Conservation (phyloP, 306 rosid species). For the Vachellia collinsii region DNA sequence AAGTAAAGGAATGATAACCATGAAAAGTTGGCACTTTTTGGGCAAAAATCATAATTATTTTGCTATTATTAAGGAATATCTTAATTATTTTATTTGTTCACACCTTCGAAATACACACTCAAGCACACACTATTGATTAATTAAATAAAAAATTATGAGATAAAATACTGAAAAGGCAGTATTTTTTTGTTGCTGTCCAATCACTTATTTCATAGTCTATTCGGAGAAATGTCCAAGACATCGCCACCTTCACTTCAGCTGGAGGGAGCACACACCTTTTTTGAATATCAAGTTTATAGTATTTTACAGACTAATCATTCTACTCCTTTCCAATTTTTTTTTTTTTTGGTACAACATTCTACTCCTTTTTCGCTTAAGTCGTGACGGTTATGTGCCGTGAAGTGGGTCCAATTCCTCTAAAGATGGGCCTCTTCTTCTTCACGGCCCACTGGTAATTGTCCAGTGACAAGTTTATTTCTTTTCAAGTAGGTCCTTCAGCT, state of each 20-base stretch:
- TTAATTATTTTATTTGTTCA: too few relatives aligned
- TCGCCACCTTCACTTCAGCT: not conserved
- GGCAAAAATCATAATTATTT: not conserved
- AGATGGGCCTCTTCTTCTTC: not conserved
- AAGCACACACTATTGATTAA: not conserved
- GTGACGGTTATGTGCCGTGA: not conserved
- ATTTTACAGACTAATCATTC: not conserved
- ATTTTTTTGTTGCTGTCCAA: not conserved
- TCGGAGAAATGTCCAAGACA: not conserved
- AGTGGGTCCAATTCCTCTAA: constrained; percentile 17
- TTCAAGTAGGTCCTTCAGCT: not conserved
- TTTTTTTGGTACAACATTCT: too few relatives aligned
- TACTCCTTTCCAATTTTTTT: not conserved
- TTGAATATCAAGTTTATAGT: not conserved
- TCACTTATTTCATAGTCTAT: not conserved
- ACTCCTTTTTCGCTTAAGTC: too few relatives aligned
- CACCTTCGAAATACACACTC: not conserved
- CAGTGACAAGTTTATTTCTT: not conserved
- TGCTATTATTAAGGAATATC: not conserved
- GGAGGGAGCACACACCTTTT: too few relatives aligned
- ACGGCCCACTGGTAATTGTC: not conserved
- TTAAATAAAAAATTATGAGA: not conserved
- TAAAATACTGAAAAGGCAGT: not conserved
- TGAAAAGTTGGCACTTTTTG: not conserved
- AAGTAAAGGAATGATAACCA: not conserved